Base-by-base conservation (phyloP, 805 yeast species). In the Cyberlindnera veronae region DNA sequence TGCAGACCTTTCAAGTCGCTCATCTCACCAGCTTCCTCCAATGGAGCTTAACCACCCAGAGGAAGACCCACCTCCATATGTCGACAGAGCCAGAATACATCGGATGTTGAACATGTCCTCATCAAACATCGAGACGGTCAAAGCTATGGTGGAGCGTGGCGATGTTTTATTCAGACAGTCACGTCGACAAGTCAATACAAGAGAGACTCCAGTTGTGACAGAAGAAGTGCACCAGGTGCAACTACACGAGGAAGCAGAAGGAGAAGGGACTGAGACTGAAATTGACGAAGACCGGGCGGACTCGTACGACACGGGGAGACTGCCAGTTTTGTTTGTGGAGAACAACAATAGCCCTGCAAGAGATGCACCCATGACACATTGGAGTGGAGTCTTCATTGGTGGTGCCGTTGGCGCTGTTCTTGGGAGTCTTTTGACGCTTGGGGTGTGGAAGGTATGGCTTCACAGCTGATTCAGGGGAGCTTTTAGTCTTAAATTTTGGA, bases 21-120 rank as follows among this genome's bases (percentile, higher is more conserved):
- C 19, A 11, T 20, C 18, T 4, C 34, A 36, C n/a, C 27, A 19
- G 32, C 3, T 13, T 14, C 3, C 21, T 19, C 8, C 37, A 33
- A 2, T 15, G 22, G 21, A 17, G 18, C n/a, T 15, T 23, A 17
- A n/a, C n/a, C n/a, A n/a, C n/a, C 18, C 27, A 13, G 36, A 26
- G 6, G 34, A 18, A 3, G 42, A 42, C n/a, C 46, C 43, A 2
- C 46, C 44, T 7, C 42, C 45, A 19, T 40, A 40, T 30, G 26
- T 41, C 8, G 45, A 44, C 35, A 36, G 44, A 14, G 46, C 42
- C 2, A 32, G 19, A 22, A 21, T 38, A 21, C 46, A 42, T 27
- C 38, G 46, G 2, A 38, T 42, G 19, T 32, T 12, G 27, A 42
- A 39, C 43, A 42, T 42, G 36, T 42, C 46, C 13, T 27, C 46